These are phyloP conservation scores for Phaeosphaeriaceae sp. DNA, from an alignment of 2,329 filamentous ascomycete genomes.

Conservation along the genomic window DNA sequence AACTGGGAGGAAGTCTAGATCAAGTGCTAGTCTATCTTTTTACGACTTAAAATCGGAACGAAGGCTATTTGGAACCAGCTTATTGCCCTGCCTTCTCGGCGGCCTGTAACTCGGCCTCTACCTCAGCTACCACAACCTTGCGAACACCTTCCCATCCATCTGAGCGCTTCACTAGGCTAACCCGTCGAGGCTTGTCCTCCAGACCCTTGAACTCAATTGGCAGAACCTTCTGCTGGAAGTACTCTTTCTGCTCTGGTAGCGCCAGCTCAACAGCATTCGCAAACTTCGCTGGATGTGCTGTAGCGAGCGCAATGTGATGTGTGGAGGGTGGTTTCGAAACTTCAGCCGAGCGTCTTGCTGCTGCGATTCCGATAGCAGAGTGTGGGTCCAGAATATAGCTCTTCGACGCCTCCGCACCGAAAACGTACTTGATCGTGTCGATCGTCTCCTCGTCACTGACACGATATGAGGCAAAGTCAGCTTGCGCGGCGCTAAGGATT, in stretches of 20 bases:
- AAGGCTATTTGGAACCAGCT: too few relatives aligned
- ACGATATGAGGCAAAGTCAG: constrained; percentile 81
- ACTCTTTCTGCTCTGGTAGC: constrained; percentile 72
- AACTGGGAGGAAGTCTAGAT: not conserved
- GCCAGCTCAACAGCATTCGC: constrained; percentile 82
- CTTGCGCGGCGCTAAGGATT: constrained; percentile 73
- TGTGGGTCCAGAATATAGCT: constrained; percentile 91
- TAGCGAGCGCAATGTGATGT: constrained; percentile 84
- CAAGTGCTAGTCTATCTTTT: constrained; percentile 1
- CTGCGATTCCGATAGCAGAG: constrained; percentile 84
- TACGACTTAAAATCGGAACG: too few relatives aligned
- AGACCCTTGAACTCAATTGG: constrained; percentile 83
- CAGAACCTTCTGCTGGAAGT: constrained; percentile 79
- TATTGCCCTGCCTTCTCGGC: constrained; percentile 33
- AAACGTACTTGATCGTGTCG: constrained; percentile 55
- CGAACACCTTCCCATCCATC: constrained; percentile 76
- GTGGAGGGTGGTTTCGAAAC: constrained; percentile 57
- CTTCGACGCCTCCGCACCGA: constrained; percentile 56
- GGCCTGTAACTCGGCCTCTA: constrained; percentile 57
- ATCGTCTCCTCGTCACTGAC: constrained; percentile 63
- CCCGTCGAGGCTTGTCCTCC: constrained; percentile 75
- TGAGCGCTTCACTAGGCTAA: constrained; percentile 70
- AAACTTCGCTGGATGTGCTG: constrained; percentile 96
- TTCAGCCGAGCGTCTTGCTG: constrained; percentile 71
- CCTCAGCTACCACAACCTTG: constrained; percentile 76